A percentile compares a stretch with the other conserved stretches of the same genome.
These are phyloP conservation scores for Primulina eburnea DNA, from an alignment of 257 asterid genomes.

Conservation along the genomic window DNA sequence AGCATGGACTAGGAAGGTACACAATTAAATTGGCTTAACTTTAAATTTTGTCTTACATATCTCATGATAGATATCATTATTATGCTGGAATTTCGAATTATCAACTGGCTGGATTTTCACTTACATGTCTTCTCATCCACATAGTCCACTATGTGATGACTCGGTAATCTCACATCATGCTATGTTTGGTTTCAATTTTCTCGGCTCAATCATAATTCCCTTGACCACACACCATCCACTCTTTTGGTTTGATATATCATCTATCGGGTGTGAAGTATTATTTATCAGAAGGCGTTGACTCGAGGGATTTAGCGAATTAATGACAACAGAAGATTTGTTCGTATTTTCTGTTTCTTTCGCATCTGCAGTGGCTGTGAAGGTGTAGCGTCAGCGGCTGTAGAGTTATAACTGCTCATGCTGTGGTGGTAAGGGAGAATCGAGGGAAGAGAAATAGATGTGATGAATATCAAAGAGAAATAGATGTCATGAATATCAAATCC, in stretches of 20 bases:
- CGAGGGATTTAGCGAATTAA: neutral
- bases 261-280: neutral
- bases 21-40: conserved; percentile 15
- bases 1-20: conserved; percentile 85
- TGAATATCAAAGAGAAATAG: too few species aligned
- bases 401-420: neutral
- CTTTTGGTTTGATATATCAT: neutral
- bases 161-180: neutral
- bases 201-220: neutral
- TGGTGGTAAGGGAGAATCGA: neutral
- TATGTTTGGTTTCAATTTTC: neutral
- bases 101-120: conserved; percentile 18
- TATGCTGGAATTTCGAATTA: conserved; percentile 9
- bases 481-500: too few species aligned
- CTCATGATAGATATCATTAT: conserved; percentile 6
- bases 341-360: neutral
- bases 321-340: neutral
- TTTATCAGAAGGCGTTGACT: neutral
- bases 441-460: neutral
- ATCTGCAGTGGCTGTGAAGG: neutral
- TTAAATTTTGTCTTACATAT: conserved; percentile 11
- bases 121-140: neutral
- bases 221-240: neutral
- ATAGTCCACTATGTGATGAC: neutral
- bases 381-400: neutral